phyloP scores from a whole-genome alignment of 2,329 filamentous ascomycete species.

The Graphiopsis chlorocephala region DNA sequence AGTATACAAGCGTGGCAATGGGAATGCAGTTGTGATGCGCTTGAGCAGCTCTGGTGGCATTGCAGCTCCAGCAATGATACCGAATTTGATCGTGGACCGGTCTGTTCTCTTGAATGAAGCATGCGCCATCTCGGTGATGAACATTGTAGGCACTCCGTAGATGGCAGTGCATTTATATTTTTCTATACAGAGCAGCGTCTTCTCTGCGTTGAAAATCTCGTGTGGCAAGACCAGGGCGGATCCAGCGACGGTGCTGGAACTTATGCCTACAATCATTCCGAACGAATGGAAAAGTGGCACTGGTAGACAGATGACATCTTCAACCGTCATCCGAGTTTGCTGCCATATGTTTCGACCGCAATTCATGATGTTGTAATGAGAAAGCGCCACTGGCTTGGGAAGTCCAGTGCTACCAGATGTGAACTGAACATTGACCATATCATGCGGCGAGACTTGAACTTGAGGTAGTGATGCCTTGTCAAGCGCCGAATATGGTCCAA shows the following conservation, averaged over 20 bases:
- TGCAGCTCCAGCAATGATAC: slow-evolving; percentile 66
- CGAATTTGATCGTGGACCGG: slow-evolving; percentile 58
- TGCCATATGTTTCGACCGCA: slow-evolving; percentile 51
- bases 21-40: slow-evolving; percentile 65
- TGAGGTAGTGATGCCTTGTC: slow-evolving; percentile 21
- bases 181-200: slow-evolving; percentile 63
- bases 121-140: slow-evolving; percentile 58
- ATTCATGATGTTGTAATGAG: slow-evolving; percentile 38
- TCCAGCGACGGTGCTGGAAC: slow-evolving; percentile 71
- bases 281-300: slow-evolving; percentile 86
- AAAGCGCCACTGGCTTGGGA: slow-evolving; percentile 70
- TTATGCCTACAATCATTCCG: slow-evolving; percentile 72
- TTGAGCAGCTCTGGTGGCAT: slow-evolving; percentile 75
- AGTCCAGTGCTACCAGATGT: slow-evolving; percentile 70
- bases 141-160: slow-evolving; percentile 83
- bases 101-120: not conserved
- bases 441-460: slow-evolving; percentile 27
- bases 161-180: slow-evolving; percentile 60
- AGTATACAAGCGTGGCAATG: slow-evolving; percentile 69
- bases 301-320: slow-evolving; percentile 73
- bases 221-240: slow-evolving; percentile 73
- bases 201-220: slow-evolving; percentile 67
- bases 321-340: slow-evolving; percentile 65
- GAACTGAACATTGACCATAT: slow-evolving; percentile 63
- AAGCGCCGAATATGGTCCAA: slow-evolving; percentile 22